Evolutionary conservation across 2,329 filamentous ascomycete species (phyloP).

Genomic region (Annulohypoxylon truncatum): DNA sequence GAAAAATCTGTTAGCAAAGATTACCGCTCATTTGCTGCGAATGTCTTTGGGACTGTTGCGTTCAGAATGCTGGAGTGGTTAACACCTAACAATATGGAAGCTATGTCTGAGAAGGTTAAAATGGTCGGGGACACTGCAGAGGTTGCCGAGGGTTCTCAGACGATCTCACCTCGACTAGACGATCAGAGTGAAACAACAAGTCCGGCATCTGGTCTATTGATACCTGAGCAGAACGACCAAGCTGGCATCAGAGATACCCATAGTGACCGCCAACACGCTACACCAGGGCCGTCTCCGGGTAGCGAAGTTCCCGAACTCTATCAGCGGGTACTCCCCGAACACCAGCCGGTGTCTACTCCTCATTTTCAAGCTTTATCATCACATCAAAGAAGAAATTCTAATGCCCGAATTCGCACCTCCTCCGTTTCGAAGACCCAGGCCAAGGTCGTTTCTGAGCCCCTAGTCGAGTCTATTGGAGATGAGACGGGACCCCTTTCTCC

Average conservation of each 20-base stretch:
- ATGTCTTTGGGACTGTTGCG: conserved; percentile 72
- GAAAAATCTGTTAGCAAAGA: conserved; percentile 65
- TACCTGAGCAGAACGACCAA: conserved; percentile 22
- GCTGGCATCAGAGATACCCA: conserved; percentile 1
- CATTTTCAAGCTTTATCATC: conserved; percentile 30
- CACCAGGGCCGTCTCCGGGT: conserved; percentile 23
- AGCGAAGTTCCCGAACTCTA: conserved; percentile 31
- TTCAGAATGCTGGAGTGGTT: conserved; percentile 79
- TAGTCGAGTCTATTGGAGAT: conserved; percentile 40
- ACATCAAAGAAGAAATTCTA: conserved; percentile 47
- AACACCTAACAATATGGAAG: conserved; percentile 67
- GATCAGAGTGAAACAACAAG: conserved; percentile 30
- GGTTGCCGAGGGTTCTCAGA: conserved; percentile 41
- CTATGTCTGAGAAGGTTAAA: conserved; percentile 58
- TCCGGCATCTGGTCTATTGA: conserved; percentile 22
- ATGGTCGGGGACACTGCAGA: conserved; percentile 27
- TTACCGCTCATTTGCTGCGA: conserved; percentile 70
- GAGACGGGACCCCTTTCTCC: conserved; percentile 41
- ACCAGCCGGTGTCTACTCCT: conserved; percentile 25
- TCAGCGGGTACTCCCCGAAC: conserved; percentile 26
- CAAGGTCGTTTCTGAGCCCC: conserved; percentile 42
- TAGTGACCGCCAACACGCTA: conserved; percentile 22
- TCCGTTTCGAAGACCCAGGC: conserved; percentile 44
- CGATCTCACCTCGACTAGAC: conserved; percentile 38
- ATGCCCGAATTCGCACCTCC: conserved; percentile 47